Percentiles rank a stretch among this genome's conserved stretches.
phyloP scores from a whole-genome alignment of 345 rosid genomes.

The Brassica carinata region DNA sequence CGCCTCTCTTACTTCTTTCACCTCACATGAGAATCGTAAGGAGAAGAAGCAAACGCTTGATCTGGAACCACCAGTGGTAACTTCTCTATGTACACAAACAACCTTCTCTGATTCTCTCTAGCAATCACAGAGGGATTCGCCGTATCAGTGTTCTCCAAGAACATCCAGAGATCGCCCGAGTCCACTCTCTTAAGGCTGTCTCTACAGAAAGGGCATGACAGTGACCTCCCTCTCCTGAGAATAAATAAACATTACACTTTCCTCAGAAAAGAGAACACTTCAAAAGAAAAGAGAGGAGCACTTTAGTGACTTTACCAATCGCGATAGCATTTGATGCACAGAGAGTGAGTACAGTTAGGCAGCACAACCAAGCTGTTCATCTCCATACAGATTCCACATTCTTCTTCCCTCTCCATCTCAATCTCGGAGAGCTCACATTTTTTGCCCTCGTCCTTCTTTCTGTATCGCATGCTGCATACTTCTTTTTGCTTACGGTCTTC shows the following conservation, averaged over 20 bases:
- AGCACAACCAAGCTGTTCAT: slow-evolving; percentile 56
- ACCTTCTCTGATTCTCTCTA: slow-evolving; percentile 56
- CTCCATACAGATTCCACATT: slow-evolving; percentile 87
- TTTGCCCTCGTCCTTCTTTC: slow-evolving; percentile 51
- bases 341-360: slow-evolving; percentile 75
- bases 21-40: slow-evolving; percentile 52
- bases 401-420: slow-evolving; percentile 69
- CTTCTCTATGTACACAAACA: slow-evolving; percentile 67
- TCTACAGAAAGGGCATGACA: slow-evolving; percentile 83
- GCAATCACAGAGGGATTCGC: slow-evolving; percentile 45
- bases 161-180: slow-evolving; percentile 73
- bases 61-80: slow-evolving; percentile 68
- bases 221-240: slow-evolving; percentile 64
- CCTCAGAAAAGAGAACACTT: not conserved
- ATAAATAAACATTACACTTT: slow-evolving; percentile 8
- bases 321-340: slow-evolving; percentile 68
- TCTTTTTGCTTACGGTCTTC: slow-evolving; percentile 75
- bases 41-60: slow-evolving; percentile 41
- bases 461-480: slow-evolving; percentile 48
- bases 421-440: slow-evolving; percentile 50
- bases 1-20: slow-evolving; percentile 30
- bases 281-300: not conserved
- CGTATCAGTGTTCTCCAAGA: slow-evolving; percentile 49
- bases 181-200: slow-evolving; percentile 61
- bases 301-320: slow-evolving; percentile 55